Evolutionary conservation across 768 basidiomycete species (phyloP).

Genomic region (Tubosaeta sp.): DNA sequence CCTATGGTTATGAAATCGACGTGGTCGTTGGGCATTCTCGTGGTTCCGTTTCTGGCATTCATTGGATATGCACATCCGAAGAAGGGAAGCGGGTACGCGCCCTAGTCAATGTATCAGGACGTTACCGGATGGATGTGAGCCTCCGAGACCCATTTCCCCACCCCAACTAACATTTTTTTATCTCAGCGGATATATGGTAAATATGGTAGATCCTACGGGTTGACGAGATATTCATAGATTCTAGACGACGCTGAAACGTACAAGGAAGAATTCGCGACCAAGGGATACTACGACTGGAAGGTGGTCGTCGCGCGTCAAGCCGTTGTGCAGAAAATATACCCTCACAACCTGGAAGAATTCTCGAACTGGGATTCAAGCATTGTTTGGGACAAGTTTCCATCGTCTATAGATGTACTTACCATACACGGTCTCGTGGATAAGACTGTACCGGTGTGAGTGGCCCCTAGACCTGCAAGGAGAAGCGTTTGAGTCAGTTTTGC

Average conservation of each 20-base stretch:
- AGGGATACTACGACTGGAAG: constrained; percentile 62
- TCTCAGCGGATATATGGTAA: constrained; percentile 29
- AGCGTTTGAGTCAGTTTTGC: neutral
- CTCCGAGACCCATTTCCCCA: neutral
- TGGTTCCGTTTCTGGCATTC: constrained; percentile 61
- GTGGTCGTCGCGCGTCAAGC: constrained; percentile 63
- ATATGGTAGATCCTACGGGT: neutral
- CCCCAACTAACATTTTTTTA: constrained; percentile 1
- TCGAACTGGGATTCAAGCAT: constrained; percentile 61
- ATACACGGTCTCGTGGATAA: constrained; percentile 71
- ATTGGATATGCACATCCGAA: constrained; percentile 63
- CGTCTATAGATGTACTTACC: constrained; percentile 60
- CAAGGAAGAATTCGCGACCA: constrained; percentile 46
- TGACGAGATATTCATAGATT: constrained; percentile 1
- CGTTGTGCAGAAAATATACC: constrained; percentile 48
- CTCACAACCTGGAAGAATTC: constrained; percentile 59
- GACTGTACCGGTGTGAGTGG: constrained; percentile 64
- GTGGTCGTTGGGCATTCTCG: constrained; percentile 77
- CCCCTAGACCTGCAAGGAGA: neutral
- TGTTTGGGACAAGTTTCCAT: constrained; percentile 68
- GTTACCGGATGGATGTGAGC: constrained; percentile 75
- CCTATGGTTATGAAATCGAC: constrained; percentile 65
- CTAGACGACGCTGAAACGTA: constrained; percentile 32
- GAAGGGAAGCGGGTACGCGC: constrained; percentile 53
- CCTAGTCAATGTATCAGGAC: constrained; percentile 71